Percentiles rank a stretch among this genome's conserved stretches.
These are phyloP conservation scores for Mentha longifolia DNA, from an alignment of 257 asterid genomes.

Conservation along the genomic window DNA sequence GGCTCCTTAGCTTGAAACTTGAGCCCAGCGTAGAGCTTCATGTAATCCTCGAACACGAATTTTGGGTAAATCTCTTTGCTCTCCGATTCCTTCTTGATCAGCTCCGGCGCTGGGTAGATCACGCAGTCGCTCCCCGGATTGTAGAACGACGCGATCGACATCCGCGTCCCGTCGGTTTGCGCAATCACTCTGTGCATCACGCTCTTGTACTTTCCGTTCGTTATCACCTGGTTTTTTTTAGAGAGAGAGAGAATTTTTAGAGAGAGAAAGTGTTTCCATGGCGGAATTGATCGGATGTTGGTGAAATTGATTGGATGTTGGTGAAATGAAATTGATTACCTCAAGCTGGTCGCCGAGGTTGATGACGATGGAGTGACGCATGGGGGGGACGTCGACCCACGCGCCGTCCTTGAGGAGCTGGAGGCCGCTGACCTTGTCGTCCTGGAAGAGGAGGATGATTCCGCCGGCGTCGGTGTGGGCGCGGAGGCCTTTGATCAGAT, in stretches of 20 bases:
- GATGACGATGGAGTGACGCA: conserved; percentile 68
- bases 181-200: conserved; percentile 63
- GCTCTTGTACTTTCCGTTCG: conserved; percentile 69
- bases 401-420: conserved; percentile 68
- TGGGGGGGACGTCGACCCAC: conserved; percentile 71
- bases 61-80: conserved; percentile 46
- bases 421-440: conserved; percentile 69
- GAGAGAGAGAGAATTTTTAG: too few species aligned
- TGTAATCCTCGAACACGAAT: conserved; percentile 67
- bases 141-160: conserved; percentile 70
- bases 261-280: too few species aligned
- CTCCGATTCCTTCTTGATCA: conserved; percentile 43
- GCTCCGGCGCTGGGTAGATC: conserved; percentile 58
- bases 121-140: conserved; percentile 66
- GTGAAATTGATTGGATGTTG: too few species aligned
- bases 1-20: conserved; percentile 76
- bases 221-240: conserved; percentile 47
- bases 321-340: conserved; percentile 24
- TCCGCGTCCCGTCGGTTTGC: conserved; percentile 56
- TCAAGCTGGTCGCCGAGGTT: conserved; percentile 72
- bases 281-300: too few species aligned
- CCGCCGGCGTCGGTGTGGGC: conserved; percentile 79
- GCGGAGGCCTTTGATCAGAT: conserved; percentile 65
- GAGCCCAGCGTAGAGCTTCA: conserved; percentile 59
- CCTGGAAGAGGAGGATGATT: conserved; percentile 65